Conservation (phyloP, 2,329 filamentous ascomycete genomes). For the Botrytis cinerea region DNA sequence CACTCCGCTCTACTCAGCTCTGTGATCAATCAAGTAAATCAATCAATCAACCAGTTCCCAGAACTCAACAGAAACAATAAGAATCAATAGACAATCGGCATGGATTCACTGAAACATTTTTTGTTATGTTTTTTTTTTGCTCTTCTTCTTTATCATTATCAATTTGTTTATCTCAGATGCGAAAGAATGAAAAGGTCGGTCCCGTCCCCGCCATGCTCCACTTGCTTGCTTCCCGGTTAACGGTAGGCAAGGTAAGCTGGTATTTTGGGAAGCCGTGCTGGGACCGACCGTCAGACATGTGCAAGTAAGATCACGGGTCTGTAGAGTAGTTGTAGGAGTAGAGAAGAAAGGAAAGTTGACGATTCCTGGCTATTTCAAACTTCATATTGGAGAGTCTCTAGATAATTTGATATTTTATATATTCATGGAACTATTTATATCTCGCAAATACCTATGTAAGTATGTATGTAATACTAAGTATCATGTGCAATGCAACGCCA, state of each 20-base stretch:
- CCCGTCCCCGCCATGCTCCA: background rate
- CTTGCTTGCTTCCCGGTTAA: background rate
- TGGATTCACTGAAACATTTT: background rate
- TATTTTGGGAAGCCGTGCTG: background rate
- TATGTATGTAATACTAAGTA: background rate
- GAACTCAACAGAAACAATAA: background rate
- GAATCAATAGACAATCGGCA: background rate
- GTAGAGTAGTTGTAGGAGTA: background rate
- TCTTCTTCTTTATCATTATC: background rate
- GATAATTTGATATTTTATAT: background rate
- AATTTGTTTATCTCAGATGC: background rate
- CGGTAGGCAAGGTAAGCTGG: background rate
- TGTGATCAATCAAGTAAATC: background rate
- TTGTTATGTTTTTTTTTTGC: too few relatives aligned
- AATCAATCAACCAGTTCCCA: background rate
- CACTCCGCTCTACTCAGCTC: background rate
- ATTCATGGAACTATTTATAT: constrained; percentile 7
- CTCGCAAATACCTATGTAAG: background rate
- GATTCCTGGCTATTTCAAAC: background rate
- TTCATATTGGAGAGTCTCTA: background rate
- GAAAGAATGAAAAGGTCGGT: background rate
- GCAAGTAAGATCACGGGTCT: background rate
- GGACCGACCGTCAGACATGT: background rate
- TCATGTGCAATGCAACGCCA: background rate
- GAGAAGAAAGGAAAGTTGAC: background rate